Base-by-base conservation (phyloP, 306 rosid species). In the Begonia loranthoides region DNA sequence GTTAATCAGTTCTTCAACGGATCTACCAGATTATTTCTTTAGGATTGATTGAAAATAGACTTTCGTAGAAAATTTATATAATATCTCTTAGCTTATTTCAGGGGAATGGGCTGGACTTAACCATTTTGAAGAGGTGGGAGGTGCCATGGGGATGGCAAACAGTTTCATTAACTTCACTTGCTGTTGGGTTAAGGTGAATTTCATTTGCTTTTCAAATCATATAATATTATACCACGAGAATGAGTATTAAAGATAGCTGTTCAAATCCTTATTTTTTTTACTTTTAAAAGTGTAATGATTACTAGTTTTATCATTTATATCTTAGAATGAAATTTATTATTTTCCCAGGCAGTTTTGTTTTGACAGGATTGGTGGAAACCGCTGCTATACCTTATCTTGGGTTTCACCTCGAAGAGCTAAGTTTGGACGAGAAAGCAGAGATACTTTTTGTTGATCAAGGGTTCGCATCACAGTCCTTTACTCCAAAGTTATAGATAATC, bases 91-190 rank as follows among this genome's bases (percentile, higher is more conserved):
- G 40, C 12, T 56, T 47, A 44, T 66, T 67, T 52, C 83, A 90
- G 95, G 92, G 73, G 61, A 55, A 56, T 57, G 78, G 68, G 55
- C 63, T 5, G 56, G 70, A 63, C 4, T 82, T 78, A 92, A 84
- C 74, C 45, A 66, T 90, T 77, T 76, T 83, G 68, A 76, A 73
- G 75, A 81, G 86, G 52, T 92, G 99, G 96, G 87, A 83, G 39
- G 96, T 86, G 49, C 99, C 99, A 50, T 92, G 99, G 99, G 82
- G 70, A 60, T 92, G 99, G 99, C 96, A 80, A 78, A 82, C 87
- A 9, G 84, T 71, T 68, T 76, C 99, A 16, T 61, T 92, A 54
- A 80, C 93, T 22, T 83, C 93, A 41, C 67, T 92, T 46, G 95
- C 93, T 63, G 83, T 94, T 73, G 99, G 99, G 52, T 68, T 92